Conservation (phyloP, 169 alveolate species). For the Sarcocystis neurona region DNA sequence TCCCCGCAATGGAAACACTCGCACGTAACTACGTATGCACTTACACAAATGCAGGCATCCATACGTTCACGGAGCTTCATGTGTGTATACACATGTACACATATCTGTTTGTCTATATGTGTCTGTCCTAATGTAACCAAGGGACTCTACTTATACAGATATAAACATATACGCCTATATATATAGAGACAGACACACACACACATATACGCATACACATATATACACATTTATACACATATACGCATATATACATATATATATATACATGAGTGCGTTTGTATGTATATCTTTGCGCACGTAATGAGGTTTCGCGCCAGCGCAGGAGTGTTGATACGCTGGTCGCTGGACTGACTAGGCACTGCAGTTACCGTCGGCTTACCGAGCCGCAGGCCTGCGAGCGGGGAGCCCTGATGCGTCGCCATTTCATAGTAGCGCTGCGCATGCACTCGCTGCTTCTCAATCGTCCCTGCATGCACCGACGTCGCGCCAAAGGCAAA, state of each 20-base stretch:
- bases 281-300: background rate
- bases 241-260: background rate
- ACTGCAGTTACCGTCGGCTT: background rate
- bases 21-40: no score
- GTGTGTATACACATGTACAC: no score
- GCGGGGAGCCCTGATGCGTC: constrained; percentile 72
- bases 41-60: no score
- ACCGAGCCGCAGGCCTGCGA: constrained; percentile 69
- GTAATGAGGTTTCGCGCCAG: background rate
- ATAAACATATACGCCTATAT: background rate
- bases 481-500: background rate
- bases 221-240: background rate
- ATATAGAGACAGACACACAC: background rate
- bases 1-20: no score
- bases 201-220: background rate
- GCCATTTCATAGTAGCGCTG: constrained; percentile 73
- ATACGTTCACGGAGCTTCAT: no score
- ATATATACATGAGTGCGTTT: background rate
- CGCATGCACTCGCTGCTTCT: constrained; percentile 45
- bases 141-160: no score
- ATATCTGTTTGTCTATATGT: no score
- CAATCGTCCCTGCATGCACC: constrained; percentile 45
- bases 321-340: no score
- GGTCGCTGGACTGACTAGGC: no score
- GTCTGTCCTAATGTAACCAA: no score